Base-by-base conservation (phyloP, 202 grass and related monocot species). In the Saccharum hybrid region DNA sequence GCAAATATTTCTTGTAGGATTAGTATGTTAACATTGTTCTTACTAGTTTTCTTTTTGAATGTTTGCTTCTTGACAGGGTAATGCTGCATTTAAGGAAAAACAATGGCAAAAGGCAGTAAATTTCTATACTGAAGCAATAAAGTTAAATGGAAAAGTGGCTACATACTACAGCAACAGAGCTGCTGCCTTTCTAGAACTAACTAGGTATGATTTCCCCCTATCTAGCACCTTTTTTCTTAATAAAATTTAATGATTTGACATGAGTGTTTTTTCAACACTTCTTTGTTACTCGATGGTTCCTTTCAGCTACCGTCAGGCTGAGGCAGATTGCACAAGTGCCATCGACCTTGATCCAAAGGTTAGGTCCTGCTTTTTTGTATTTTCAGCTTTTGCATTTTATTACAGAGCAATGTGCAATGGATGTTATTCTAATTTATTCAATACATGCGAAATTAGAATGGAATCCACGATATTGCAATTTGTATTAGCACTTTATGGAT, bases 111-210 rank as follows among this genome's bases (percentile, higher is more conserved):
- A 94, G 78, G 91, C 96, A 26, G 82, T 90, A 80, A 88, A 51
- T 91, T 86, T 91, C 4, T 99, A 99, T 86, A 94, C 91, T 22
- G 97, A 99, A 89, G 93, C 97, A 28, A 99, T 96, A 68, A 93
- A 84, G 89, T 91, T 99, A 84, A 99, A 92, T 84, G 90, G 46
- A 81, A 94, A 94, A 41, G 83, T 89, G 52, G 86, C 97, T 30
- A 95, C 97, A 80, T 99, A 94, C 79, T 94, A 99, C 78, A 99
- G 86, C 68, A 99, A 99, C 75, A 88, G 97, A 87, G 93, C 97
- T 84, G 93, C 93, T 75, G 97, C 97, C 76, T 96, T 92, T 90
- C 84, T 99, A 65, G 91, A 94, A 88, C 39, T 91, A 70, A 22
- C 86, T 57, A 96, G 80, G 93, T 96, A 96, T 11, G 63, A 39